Evolutionary conservation across 2,329 filamentous ascomycete genomes (phyloP).

Genomic region (Aspergillaceae sp.): DNA sequence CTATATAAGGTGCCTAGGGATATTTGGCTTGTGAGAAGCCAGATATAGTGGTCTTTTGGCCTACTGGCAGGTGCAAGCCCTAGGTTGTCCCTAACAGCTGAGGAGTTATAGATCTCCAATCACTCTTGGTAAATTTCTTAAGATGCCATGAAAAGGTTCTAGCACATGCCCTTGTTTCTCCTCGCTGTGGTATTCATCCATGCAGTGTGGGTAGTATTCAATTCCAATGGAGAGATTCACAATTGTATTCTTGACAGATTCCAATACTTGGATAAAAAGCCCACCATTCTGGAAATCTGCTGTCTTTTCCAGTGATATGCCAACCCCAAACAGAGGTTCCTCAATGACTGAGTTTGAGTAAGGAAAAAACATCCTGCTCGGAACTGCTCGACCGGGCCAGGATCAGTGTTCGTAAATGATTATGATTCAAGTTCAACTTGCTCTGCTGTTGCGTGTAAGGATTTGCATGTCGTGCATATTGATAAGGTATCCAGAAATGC

Average conservation of each 20-base stretch:
- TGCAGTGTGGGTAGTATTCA: background rate
- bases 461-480: too few species aligned
- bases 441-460: background rate
- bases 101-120: background rate
- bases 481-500: too few species aligned
- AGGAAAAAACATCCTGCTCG: background rate
- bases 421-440: background rate
- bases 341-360: background rate
- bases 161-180: background rate
- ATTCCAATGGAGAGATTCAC: background rate
- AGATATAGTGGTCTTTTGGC: too few species aligned
- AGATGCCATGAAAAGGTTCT: background rate
- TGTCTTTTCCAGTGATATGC: background rate
- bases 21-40: too few species aligned
- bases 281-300: background rate
- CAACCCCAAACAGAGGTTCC: background rate
- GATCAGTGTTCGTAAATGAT: background rate
- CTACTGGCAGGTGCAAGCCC: too few species aligned
- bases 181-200: background rate
- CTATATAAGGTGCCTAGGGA: too few species aligned
- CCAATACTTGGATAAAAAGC: background rate
- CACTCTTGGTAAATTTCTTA: background rate
- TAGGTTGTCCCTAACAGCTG: too few species aligned
- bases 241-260: background rate
- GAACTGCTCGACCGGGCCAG: background rate